Percentiles rank a stretch among this genome's conserved stretches.
Conservation (phyloP, 2,329 filamentous ascomycete genomes). For the Venturia oleaginea region DNA sequence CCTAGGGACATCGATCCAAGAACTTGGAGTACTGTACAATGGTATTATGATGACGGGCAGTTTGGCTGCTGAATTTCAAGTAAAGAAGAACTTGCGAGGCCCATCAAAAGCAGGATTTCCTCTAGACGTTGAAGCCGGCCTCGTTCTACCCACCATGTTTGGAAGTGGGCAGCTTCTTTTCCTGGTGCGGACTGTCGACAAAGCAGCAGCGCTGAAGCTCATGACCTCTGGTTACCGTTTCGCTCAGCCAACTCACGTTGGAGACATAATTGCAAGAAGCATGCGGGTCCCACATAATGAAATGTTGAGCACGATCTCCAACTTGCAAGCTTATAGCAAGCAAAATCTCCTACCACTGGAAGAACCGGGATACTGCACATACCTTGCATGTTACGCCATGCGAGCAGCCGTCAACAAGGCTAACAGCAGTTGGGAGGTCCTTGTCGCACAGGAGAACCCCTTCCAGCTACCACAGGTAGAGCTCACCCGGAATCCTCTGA, state of each 20-base stretch:
- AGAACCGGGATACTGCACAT: constrained; percentile 14
- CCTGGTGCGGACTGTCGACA: constrained; percentile 56
- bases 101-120: background rate
- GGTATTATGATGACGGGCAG: constrained; percentile 61
- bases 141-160: constrained; percentile 27
- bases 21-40: constrained; percentile 64
- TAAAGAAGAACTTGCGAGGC: constrained; percentile 8
- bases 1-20: constrained; percentile 52
- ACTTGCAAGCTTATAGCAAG: constrained; percentile 52
- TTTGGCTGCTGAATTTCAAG: constrained; percentile 14
- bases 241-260: constrained; percentile 49
- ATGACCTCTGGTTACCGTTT: constrained; percentile 72
- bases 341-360: constrained; percentile 28
- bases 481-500: constrained; percentile 23
- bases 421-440: constrained; percentile 35
- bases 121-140: constrained; percentile 10
- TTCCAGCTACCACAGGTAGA: constrained; percentile 37
- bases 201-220: constrained; percentile 53
- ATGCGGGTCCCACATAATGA: constrained; percentile 62
- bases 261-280: constrained; percentile 56
- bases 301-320: constrained; percentile 52
- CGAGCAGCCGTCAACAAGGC: constrained; percentile 32
- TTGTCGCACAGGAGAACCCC: constrained; percentile 32
- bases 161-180: constrained; percentile 75
- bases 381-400: constrained; percentile 23